Evolutionary conservation across 2,329 filamentous ascomycete genomes (phyloP).

Genomic region (Pseudohalonectria lignicola): DNA sequence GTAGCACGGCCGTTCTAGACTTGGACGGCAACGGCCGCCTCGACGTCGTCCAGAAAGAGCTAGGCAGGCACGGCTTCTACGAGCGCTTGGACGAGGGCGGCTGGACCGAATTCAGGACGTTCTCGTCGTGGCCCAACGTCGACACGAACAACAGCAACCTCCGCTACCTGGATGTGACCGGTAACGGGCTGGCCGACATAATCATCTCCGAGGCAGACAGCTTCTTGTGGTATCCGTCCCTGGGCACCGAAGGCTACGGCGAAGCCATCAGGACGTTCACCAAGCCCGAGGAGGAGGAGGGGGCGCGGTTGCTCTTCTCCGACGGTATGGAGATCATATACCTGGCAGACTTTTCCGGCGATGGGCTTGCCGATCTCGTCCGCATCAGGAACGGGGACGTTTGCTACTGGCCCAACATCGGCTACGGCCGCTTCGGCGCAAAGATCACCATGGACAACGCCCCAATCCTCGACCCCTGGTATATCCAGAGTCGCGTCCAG

Average conservation of each 20-base stretch:
- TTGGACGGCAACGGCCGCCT: neutral
- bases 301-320: constrained; percentile 3
- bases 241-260: constrained; percentile 1
- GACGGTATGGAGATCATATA: constrained; percentile 5
- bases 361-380: constrained; percentile 14
- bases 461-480: constrained; percentile 13
- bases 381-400: constrained; percentile 14
- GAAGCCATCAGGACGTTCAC: neutral
- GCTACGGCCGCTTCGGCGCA: constrained; percentile 19
- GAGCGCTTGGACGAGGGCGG: constrained; percentile 3
- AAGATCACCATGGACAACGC: constrained; percentile 16
- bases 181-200: constrained; percentile 12
- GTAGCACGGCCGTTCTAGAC: neutral
- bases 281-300: neutral
- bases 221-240: constrained; percentile 7
- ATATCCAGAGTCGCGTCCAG: constrained; percentile 5
- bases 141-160: constrained; percentile 1
- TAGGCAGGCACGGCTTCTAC: constrained; percentile 4
- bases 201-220: constrained; percentile 5
- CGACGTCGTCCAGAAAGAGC: neutral
- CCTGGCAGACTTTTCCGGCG: constrained; percentile 15
- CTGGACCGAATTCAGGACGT: neutral
- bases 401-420: constrained; percentile 23
- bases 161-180: constrained; percentile 12
- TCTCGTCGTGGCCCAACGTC: constrained; percentile 5